Evolutionary conservation across 257 asterid genomes (phyloP), one percentile per base, ranked within the genome.

Genomic region (Solanum appendiculatum): DNA sequence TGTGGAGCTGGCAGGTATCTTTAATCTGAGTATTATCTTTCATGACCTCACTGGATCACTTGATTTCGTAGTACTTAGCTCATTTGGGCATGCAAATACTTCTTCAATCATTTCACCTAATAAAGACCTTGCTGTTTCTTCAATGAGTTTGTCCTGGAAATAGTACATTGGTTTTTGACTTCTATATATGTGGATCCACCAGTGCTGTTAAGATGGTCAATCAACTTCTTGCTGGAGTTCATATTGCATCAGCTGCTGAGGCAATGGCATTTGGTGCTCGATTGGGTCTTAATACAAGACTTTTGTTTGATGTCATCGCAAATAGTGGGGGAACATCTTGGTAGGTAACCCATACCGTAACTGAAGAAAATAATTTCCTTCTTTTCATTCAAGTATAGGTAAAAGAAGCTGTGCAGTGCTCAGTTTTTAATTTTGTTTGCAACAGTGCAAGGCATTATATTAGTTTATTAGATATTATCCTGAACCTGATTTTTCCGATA

Each of bases 211-310:
- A 97, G 93, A 97, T 97, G 99, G 92, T 97, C 91, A 97, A 97
- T 90, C 99, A 97, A 89, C 93, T 97, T 88, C 99, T 97, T 88
- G 99, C 99, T 90, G 99, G 99, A 90, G 98, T 97, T 90, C 99
- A 97, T 89, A 97, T 97, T 86, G 98, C 98, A 89, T 93, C 99
- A 87, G 95, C 98, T 72, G 99, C 99, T 29, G 99, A 97, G 94
- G 99, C 98, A 63, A 91, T 97, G 92, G 98, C 98, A 85, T 94
- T 94, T 85, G 97, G 96, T 82, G 98, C 99, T 87, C 97, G 96
- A 88, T 74, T 95, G 92, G 98, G 98, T 87, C 97, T 97, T 70
- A 91, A 93, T 86, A 94, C 98, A 14, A 93, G 95, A 90, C 87
- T 94, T 86, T 68, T 97, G 93, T 95, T 94, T 92, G 98, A 97